Conservation (phyloP, 2,329 filamentous ascomycete genomes). For the Byssothecium circinans region DNA sequence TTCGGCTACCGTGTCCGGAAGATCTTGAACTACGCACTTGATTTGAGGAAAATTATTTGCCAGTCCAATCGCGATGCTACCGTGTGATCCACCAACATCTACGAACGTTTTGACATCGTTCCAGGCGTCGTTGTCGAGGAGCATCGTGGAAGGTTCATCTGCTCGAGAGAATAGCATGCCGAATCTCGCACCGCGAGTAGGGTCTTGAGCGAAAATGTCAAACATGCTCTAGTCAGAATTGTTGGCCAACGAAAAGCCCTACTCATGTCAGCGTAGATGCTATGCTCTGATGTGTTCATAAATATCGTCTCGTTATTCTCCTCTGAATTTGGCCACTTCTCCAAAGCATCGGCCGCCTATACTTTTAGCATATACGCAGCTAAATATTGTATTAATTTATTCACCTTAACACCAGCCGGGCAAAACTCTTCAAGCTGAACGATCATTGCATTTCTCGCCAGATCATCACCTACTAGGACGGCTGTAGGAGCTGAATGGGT, state of each 20-base stretch:
- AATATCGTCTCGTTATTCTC: slow-evolving; percentile 12
- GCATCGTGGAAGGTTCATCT: slow-evolving; percentile 6
- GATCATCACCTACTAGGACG: slow-evolving; percentile 5
- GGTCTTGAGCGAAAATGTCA: slow-evolving; percentile 1
- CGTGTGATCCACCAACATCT: slow-evolving; percentile 18
- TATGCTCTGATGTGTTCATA: not conserved
- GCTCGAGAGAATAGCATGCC: slow-evolving; percentile 8
- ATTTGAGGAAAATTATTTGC: slow-evolving; percentile 12
- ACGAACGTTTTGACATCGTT: slow-evolving; percentile 8
- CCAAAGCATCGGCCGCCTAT: slow-evolving; percentile 15
- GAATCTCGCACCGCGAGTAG: slow-evolving; percentile 6
- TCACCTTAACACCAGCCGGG: slow-evolving; percentile 13
- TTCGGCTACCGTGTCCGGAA: slow-evolving; percentile 8
- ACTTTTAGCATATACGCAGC: not conserved
- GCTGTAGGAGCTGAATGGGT: slow-evolving; percentile 17
- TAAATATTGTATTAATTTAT: not conserved
- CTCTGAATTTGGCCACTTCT: slow-evolving; percentile 18
- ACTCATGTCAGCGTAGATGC: not conserved
- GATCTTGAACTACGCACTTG: slow-evolving; percentile 16
- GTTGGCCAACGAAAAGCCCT: slow-evolving; percentile 16
- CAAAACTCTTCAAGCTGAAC: slow-evolving; percentile 15
- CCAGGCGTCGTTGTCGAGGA: slow-evolving; percentile 12
- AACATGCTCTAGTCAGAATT: slow-evolving; percentile 10
- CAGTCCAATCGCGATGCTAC: slow-evolving; percentile 12
- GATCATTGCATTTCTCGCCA: slow-evolving; percentile 9